Base-by-base conservation (phyloP, 768 basidiomycete species). In the Erythrobasidium yunnanense region DNA sequence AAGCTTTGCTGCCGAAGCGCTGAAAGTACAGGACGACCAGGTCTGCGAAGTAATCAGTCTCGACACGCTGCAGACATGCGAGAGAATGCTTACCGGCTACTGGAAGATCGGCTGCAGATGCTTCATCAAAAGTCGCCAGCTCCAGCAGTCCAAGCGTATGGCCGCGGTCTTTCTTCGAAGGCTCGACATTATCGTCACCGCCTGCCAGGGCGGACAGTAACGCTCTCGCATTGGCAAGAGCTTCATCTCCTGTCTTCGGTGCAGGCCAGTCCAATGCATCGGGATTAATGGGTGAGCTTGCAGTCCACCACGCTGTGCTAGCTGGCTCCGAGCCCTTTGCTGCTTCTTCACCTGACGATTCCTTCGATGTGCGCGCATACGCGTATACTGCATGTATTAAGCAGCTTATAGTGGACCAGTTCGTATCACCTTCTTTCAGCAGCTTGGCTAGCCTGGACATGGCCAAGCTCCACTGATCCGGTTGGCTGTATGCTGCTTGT, bases 1-100 rank as follows among this genome's bases (percentile, higher is more conserved):
- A 89, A 4, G 85, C 79, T 76, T 90, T 93, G 75, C 85, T 83
- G 30, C 87, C 85, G 70, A 90, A 83, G 66, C 78, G 78, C 42
- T 81, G 77, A 72, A 90, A 84, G 75, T 92, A 93, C 52, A 79
- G 76, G 71, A 83, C 78, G 73, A 90, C 77, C 62, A 85, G 77
- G 11, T 75, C 72, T n/a, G 42, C 2, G 8, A 62, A 55, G 71
- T 71, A 29, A 27, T 17, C 34, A 45, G 42, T 15, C 15, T 45
- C 2, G 67, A 18, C 1, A 11, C 1, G 30, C 69, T 34, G 17
- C 15, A 50, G 53, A 23, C 42, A 49, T 22, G 7, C n/a, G n/a
- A n/a, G 45, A 50, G 17, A 58, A 35, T 38, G 7, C 54, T 23
- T n/a, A 69, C 74, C 57, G 65, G 83, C 83, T 79, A 76, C 78